Evolutionary conservation across 345 rosid species (phyloP).

Genomic region (Hibiscus mutabilis): DNA sequence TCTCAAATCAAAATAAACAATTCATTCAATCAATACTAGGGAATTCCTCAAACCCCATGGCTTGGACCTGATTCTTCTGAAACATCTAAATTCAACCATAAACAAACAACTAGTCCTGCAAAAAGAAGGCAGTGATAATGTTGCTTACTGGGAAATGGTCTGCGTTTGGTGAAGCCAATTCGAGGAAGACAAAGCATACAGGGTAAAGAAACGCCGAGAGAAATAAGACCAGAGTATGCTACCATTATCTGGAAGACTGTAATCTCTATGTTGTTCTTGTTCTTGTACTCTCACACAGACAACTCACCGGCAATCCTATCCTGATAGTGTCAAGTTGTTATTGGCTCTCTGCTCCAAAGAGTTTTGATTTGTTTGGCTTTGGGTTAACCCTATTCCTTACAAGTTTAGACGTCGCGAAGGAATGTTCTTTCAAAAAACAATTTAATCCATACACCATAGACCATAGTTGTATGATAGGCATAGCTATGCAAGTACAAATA

Average conservation of each 20-base stretch:
- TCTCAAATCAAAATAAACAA: not conserved
- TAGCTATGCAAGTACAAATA: no score
- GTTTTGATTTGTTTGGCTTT: not conserved
- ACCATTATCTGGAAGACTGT: conserved; percentile 20
- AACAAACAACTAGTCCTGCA: not conserved
- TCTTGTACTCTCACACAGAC: not conserved
- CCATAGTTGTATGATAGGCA: no score
- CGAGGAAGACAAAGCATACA: conserved; percentile 31
- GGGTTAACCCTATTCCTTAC: not conserved
- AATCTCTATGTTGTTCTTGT: not conserved
- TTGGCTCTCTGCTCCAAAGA: not conserved
- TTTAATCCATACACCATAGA: no score
- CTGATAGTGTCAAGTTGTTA: not conserved
- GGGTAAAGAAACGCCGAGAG: conserved; percentile 34
- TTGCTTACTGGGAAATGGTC: conserved; percentile 41
- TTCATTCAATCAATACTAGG: not conserved
- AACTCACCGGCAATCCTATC: not conserved
- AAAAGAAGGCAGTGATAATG: not conserved
- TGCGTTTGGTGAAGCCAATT: conserved; percentile 30
- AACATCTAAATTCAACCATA: not conserved
- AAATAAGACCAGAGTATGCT: conserved; percentile 29
- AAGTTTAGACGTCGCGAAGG: no score
- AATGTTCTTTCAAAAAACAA: no score
- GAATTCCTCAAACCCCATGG: not conserved
- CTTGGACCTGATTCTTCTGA: not conserved